phyloP scores from a whole-genome alignment of 2,329 filamentous ascomycete genomes.

The Arthrobotrys sphaeroides region DNA sequence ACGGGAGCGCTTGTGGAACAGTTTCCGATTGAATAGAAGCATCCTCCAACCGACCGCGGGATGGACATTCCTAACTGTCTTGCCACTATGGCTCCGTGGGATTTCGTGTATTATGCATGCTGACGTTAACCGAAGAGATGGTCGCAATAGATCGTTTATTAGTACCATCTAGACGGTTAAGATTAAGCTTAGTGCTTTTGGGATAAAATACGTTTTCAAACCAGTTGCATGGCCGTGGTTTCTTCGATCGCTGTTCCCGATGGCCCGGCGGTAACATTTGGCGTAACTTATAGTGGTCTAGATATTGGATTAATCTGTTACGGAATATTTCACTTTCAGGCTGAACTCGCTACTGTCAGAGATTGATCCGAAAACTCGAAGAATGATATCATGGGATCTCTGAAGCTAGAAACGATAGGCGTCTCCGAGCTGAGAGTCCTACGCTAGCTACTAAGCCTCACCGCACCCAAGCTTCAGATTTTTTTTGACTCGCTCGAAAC shows the following conservation, averaged over 20 bases:
- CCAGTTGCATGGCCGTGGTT: conserved; percentile 5
- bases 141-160: background rate
- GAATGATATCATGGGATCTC: conserved; percentile 28
- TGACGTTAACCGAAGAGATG: background rate
- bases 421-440: conserved; percentile 1
- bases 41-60: conserved; percentile 29
- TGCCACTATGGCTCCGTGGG: background rate
- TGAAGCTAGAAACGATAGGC: conserved; percentile 2
- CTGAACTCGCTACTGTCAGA: conserved; percentile 27
- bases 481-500: conserved; percentile 5
- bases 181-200: conserved; percentile 1
- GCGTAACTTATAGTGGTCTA: conserved; percentile 9
- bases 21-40: conserved; percentile 35
- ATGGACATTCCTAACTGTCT: conserved; percentile 43
- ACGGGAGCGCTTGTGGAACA: conserved; percentile 17
- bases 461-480: conserved; percentile 5
- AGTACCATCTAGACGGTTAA: background rate
- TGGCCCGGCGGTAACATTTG: conserved; percentile 12
- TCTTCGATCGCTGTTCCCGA: conserved; percentile 27
- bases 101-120: conserved; percentile 6
- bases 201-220: conserved; percentile 10
- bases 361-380: conserved; percentile 14
- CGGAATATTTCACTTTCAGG: conserved; percentile 52
- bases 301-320: conserved; percentile 18
- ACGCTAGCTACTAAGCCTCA: conserved; percentile 9